Evolutionary conservation across 2,329 filamentous ascomycete genomes (phyloP).

Genomic region (Verticillium nonalfalfae): DNA sequence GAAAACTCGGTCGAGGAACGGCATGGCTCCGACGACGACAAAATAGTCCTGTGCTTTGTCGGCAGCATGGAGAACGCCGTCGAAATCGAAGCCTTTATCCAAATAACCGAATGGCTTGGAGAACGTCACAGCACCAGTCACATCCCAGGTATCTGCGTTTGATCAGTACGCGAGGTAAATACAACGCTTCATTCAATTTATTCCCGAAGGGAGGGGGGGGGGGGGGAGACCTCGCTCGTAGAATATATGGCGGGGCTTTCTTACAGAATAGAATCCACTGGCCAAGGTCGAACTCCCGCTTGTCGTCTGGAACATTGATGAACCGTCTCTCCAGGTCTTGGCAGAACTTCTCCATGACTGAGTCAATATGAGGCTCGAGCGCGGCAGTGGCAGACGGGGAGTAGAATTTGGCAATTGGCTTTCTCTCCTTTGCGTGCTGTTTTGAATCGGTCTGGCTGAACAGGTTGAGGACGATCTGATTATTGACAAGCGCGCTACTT

Average conservation of each 20-base stretch:
- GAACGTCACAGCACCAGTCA: constrained; percentile 34
- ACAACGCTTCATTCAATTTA: too few species aligned
- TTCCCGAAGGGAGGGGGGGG: too few species aligned
- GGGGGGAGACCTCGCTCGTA: too few species aligned
- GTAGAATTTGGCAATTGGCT: constrained; percentile 21
- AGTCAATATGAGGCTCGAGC: constrained; percentile 20
- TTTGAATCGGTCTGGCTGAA: constrained; percentile 17
- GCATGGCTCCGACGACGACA: constrained; percentile 19
- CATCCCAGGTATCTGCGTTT: constrained; percentile 27
- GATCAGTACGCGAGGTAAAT: not conserved
- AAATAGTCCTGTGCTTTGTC: constrained; percentile 26
- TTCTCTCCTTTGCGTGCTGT: constrained; percentile 14
- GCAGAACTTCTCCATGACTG: constrained; percentile 22
- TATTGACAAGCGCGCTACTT: constrained; percentile 17
- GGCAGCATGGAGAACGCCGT: constrained; percentile 24
- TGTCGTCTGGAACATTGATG: constrained; percentile 15
- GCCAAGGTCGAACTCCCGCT: constrained; percentile 26
- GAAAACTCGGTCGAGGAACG: constrained; percentile 24
- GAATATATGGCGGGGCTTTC: not conserved
- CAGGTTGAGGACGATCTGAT: constrained; percentile 16
- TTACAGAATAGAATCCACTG: constrained; percentile 34
- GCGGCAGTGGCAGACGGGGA: constrained; percentile 10
- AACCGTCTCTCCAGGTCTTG: constrained; percentile 24
- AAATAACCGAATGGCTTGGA: constrained; percentile 34
- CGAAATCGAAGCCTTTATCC: constrained; percentile 26